phyloP scores from a whole-genome alignment of 2,329 filamentous ascomycete species.

The Sordariomycetes sp. region DNA sequence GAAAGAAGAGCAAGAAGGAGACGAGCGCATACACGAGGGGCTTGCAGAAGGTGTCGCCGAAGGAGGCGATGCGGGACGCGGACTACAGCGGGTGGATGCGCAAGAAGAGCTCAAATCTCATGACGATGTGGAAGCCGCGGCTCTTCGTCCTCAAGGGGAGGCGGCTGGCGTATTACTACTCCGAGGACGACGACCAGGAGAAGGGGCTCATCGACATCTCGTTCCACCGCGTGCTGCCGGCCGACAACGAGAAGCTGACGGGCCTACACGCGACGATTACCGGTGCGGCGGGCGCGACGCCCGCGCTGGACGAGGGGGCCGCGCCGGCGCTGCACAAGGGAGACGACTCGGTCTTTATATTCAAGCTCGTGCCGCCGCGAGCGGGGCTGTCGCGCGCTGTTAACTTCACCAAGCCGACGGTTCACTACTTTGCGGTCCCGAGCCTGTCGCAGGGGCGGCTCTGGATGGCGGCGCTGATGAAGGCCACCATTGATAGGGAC shows the following conservation, averaged over 20 bases:
- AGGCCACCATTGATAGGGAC: slow-evolving; percentile 94
- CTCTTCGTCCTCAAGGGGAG: slow-evolving; percentile 91
- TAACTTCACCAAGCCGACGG: slow-evolving; percentile 92
- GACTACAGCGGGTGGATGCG: slow-evolving; percentile 99
- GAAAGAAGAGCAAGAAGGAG: slow-evolving; percentile 77
- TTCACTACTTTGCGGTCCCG: slow-evolving; percentile 95
- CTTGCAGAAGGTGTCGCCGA: slow-evolving; percentile 64
- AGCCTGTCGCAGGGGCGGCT: slow-evolving; percentile 76
- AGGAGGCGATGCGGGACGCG: slow-evolving; percentile 71
- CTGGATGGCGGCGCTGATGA: slow-evolving; percentile 99
- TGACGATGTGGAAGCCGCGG: slow-evolving; percentile 95
- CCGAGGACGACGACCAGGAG: slow-evolving; percentile 82
- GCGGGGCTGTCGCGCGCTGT: slow-evolving; percentile 79
- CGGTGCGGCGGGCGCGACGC: slow-evolving; percentile 56
- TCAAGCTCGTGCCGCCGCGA: slow-evolving; percentile 90
- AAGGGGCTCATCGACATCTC: slow-evolving; percentile 96
- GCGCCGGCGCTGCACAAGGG: slow-evolving; percentile 24
- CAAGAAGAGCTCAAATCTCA: slow-evolving; percentile 90
- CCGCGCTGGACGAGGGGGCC: slow-evolving; percentile 27
- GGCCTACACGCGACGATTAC: slow-evolving; percentile 86
- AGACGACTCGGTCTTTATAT: slow-evolving; percentile 81
- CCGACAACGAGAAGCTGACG: slow-evolving; percentile 81
- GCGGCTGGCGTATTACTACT: slow-evolving; percentile 90
- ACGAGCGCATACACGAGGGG: slow-evolving; percentile 91
- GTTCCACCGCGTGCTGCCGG: slow-evolving; percentile 89